These are phyloP conservation scores for Solanum virginianum DNA, from an alignment of 257 asterid genomes.

Conservation along the genomic window DNA sequence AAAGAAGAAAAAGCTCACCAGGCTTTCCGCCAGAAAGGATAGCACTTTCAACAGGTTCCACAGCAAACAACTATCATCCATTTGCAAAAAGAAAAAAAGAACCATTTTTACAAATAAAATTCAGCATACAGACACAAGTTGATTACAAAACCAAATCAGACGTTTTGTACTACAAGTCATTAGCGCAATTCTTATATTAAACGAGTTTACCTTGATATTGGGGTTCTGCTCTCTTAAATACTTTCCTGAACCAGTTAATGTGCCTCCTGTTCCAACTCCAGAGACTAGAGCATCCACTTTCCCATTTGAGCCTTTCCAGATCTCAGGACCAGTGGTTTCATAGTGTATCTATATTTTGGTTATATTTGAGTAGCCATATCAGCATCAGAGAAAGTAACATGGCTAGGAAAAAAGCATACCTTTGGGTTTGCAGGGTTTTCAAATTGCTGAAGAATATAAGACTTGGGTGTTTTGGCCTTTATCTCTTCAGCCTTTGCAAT, in stretches of 20 bases:
- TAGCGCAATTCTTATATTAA: not conserved
- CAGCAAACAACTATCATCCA: slow-evolving; percentile 42
- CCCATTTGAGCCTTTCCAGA: slow-evolving; percentile 59
- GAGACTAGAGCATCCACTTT: slow-evolving; percentile 54
- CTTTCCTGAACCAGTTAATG: slow-evolving; percentile 59
- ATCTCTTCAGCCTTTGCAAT: slow-evolving; percentile 87
- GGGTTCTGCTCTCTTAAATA: slow-evolving; percentile 67
- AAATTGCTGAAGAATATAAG: slow-evolving; percentile 87
- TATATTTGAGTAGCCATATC: not conserved
- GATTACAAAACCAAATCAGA: not conserved
- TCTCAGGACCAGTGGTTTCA: slow-evolving; percentile 87
- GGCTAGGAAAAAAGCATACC: slow-evolving; percentile 19
- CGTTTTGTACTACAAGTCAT: not conserved
- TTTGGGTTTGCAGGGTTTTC: slow-evolving; percentile 95
- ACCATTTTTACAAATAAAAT: not conserved
- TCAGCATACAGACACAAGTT: not conserved
- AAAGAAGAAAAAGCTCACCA: slow-evolving; percentile 33
- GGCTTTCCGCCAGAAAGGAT: slow-evolving; percentile 87
- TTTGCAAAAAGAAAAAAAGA: not conserved
- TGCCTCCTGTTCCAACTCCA: slow-evolving; percentile 79
- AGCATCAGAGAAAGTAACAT: not conserved
- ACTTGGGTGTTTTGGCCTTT: slow-evolving; percentile 62
- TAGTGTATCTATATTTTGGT: slow-evolving; percentile 45
- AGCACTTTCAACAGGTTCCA: slow-evolving; percentile 81
- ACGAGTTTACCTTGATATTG: slow-evolving; percentile 33